Evolutionary conservation across 805 yeast species (phyloP).

Genomic region (Lachancea kluyveri): DNA sequence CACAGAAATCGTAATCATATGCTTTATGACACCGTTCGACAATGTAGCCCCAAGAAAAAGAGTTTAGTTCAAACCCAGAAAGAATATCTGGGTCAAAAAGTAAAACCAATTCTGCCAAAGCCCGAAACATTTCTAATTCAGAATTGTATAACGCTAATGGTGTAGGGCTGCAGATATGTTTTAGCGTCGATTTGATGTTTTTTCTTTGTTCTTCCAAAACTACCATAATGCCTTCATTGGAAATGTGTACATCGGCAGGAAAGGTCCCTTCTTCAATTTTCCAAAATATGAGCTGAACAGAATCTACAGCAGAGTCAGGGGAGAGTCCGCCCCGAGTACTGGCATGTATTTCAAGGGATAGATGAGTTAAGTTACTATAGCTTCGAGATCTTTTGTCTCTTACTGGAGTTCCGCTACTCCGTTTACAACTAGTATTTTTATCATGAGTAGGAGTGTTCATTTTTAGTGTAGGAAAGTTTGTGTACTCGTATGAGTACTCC

Average conservation of each 20-base stretch:
- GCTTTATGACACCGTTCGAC: conserved; percentile 51
- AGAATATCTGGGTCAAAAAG: conserved; percentile 80
- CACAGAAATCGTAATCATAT: conserved; percentile 48
- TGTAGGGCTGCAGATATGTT: conserved; percentile 13
- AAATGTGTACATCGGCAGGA: conserved; percentile 30
- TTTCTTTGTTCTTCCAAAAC: conserved; percentile 13
- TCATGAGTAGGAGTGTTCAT: conserved; percentile 40
- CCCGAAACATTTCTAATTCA: conserved; percentile 57
- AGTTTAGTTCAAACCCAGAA: conserved; percentile 77
- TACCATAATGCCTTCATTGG: conserved; percentile 35
- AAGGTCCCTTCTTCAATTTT: conserved; percentile 41
- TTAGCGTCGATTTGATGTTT: conserved; percentile 4
- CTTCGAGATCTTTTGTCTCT: conserved; percentile 35
- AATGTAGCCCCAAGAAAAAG: conserved; percentile 85
- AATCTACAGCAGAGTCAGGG: conserved; percentile 66
- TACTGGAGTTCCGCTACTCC: conserved; percentile 10
- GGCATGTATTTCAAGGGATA: conserved; percentile 65
- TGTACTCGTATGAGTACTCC: too few species aligned
- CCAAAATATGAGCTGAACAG: conserved; percentile 59
- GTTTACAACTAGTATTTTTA: conserved; percentile 15
- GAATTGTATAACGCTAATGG: conserved; percentile 37
- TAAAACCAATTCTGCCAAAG: conserved; percentile 49
- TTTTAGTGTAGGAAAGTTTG: conserved; percentile 44
- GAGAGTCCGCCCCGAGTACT: conserved; percentile 40
- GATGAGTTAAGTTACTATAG: conserved; percentile 45